Evolutionary conservation across 176 grass and related monocot species (phyloP), one percentile per base, ranked within the genome.

Genomic region (Oryza glumipatula): DNA sequence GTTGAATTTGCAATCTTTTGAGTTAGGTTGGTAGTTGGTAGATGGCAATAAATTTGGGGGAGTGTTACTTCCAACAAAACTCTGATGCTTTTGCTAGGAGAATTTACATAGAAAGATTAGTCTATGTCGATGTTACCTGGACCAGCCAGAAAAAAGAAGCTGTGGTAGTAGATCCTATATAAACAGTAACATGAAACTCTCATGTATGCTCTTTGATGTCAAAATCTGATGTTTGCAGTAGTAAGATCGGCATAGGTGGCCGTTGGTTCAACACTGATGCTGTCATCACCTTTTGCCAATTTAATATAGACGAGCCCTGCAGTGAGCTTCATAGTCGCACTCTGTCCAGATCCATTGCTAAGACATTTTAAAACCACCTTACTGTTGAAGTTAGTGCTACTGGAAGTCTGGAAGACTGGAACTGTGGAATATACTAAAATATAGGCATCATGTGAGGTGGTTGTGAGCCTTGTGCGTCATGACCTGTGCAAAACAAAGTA

Each of bases 311-410:
- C 12, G 9, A 73, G 64, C 8, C 7, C 19, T 69, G 48, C 48
- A 45, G 63, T 74, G 38, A 43, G 56, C 73, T 66, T 43, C 22
- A 51, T 28, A 43, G 38, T 9, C 12, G 3, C 72, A 48, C 17
- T 10, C 13, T 69, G 64, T 35, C 0, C 16, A 19, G 45, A 47
- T 74, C 26, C 51, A 17, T 6, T 19, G 51, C 11, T 47, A 16
- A 44, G 47, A 68, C 81, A 76, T 74, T 54, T 71, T 67, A 44
- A 33, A 21, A 60, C 11, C 7, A 30, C 56, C 73, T 77, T 30
- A 17, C 12, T 24, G 28, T 64, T 39, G 43, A 30, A 49, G 39
- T 4, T 26, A 30, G n/a, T 49, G 48, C 15, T 61, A 56, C 5
- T 56, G 51, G 51, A 56, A 56, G 4, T 12, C 1, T 49, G 47